Conservation (phyloP, 2,329 filamentous ascomycete genomes). For the Penicillium glabrum region DNA sequence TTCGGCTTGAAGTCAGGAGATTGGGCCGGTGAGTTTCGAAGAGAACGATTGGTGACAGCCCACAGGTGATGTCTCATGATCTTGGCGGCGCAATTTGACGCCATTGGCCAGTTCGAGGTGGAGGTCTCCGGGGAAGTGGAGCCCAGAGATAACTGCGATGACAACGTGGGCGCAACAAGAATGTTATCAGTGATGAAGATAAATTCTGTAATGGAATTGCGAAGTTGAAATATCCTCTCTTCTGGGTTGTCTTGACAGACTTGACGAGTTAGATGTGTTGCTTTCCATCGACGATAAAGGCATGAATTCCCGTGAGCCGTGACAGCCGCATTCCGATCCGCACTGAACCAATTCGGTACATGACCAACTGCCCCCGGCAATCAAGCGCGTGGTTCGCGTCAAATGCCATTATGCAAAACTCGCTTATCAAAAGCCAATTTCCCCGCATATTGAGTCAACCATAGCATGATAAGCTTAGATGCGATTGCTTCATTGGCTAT, state of each 20-base stretch:
- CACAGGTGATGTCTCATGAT: background rate
- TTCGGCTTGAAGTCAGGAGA: background rate
- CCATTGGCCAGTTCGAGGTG: conserved; percentile 9
- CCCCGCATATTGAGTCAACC: conserved; percentile 8
- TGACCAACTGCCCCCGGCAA: background rate
- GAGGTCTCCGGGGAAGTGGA: conserved; percentile 1
- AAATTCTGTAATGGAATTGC: too few relatives aligned
- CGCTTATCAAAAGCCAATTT: conserved; percentile 2
- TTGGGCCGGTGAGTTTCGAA: background rate
- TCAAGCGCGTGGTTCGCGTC: background rate
- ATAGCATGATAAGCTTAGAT: conserved; percentile 7
- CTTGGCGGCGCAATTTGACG: conserved; percentile 15
- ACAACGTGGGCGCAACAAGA: too few relatives aligned
- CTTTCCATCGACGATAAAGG: background rate
- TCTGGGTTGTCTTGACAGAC: background rate
- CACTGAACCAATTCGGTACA: too few relatives aligned
- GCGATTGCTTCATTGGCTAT: conserved; percentile 8
- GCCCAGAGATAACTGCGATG: too few relatives aligned
- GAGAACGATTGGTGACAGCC: background rate
- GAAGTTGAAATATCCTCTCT: background rate
- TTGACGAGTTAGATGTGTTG: too few relatives aligned
- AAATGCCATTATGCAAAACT: conserved; percentile 4
- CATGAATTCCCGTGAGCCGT: background rate
- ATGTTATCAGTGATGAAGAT: too few relatives aligned
- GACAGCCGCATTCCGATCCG: too few relatives aligned